Evolutionary conservation across 192 early-diverging fungal species (phyloP).

Genomic region (Backusella morwellensis): DNA sequence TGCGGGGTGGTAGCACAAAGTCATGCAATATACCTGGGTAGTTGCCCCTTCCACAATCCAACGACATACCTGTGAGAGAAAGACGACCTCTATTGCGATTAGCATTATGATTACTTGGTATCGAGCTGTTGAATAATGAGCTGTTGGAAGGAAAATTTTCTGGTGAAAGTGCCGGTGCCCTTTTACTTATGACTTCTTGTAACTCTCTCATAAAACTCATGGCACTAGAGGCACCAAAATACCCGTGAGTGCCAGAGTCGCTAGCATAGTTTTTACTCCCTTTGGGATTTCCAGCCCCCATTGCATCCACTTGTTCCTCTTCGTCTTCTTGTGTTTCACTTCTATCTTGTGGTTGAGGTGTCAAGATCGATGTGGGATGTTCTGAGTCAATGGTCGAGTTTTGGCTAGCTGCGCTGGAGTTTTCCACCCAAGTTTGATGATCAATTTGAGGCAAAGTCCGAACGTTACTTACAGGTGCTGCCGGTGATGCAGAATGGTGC

Average conservation of each 20-base stretch:
- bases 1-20: slow-evolving; percentile 3
- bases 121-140: background rate
- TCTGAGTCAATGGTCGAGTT: slow-evolving; percentile 1
- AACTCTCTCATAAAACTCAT: slow-evolving; percentile 14
- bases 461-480: background rate
- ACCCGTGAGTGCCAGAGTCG: background rate
- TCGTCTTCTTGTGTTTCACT: background rate
- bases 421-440: slow-evolving; percentile 1
- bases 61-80: background rate
- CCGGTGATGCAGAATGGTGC: background rate
- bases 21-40: background rate
- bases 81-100: background rate
- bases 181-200: slow-evolving; percentile 8
- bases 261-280: background rate
- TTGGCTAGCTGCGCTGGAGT: background rate
- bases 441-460: background rate
- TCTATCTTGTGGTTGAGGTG: background rate
- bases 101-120: background rate
- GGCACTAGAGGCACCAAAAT: slow-evolving; percentile 14
- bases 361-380: background rate
- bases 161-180: background rate
- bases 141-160: background rate
- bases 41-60: background rate
- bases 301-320: slow-evolving; percentile 3
- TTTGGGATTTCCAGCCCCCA: slow-evolving; percentile 12